These are phyloP conservation scores for Podosphaera leucotricha DNA, from an alignment of 2,329 filamentous ascomycete genomes.

Conservation along the genomic window DNA sequence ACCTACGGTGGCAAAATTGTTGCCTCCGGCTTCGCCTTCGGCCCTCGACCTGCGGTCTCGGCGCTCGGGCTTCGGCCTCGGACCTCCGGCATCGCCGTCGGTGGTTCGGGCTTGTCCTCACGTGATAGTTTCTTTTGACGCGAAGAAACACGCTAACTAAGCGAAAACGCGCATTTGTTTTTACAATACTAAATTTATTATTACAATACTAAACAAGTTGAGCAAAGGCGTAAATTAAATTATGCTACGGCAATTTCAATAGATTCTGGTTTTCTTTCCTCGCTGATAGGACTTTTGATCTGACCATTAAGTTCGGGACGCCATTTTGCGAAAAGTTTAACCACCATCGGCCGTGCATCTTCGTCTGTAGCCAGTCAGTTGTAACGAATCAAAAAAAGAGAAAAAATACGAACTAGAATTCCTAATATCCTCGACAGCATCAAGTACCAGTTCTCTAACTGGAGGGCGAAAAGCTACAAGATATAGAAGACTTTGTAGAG, in stretches of 20 bases:
- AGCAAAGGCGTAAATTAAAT: no score
- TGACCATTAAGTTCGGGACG: conserved; percentile 21
- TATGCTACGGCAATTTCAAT: conserved; percentile 1
- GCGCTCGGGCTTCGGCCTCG: no score
- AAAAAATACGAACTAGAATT: conserved; percentile 29
- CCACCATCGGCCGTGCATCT: conserved; percentile 36
- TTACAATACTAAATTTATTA: no score
- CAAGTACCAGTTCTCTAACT: conserved; percentile 35
- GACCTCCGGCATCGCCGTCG: no score
- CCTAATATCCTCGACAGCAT: conserved; percentile 44
- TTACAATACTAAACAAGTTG: no score
- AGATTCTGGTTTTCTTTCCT: conserved; percentile 6
- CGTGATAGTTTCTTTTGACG: no score
- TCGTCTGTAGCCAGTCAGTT: conserved; percentile 24
- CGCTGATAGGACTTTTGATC: conserved; percentile 5
- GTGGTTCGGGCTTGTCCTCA: no score
- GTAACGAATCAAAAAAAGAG: conserved; percentile 3
- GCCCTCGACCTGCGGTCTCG: no score
- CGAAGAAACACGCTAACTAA: no score
- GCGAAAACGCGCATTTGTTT: no score
- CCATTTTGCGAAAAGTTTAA: conserved; percentile 37
- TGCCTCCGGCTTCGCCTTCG: no score
- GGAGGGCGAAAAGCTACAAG: conserved; percentile 45
- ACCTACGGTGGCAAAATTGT: no score
- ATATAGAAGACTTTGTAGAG: conserved; percentile 40